phyloP scores from a whole-genome alignment of 805 yeast genomes.

The Suhomyces sp. region DNA sequence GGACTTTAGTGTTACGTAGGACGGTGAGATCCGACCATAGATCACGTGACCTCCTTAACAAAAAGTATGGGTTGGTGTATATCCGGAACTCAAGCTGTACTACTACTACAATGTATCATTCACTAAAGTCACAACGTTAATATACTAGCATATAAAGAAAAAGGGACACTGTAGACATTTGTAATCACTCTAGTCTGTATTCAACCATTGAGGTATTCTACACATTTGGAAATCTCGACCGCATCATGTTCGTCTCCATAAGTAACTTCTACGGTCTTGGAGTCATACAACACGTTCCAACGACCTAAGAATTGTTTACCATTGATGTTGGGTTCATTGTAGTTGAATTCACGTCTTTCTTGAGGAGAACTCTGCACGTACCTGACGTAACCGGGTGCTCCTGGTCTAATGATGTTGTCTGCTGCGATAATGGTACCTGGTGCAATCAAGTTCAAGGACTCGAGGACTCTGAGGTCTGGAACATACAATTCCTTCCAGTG shows the following conservation, averaged over 20 bases:
- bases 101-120: too few relatives aligned
- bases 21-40: too few relatives aligned
- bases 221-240: neutral
- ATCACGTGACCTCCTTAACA: too few relatives aligned
- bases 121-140: too few relatives aligned
- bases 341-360: constrained; percentile 33
- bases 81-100: too few relatives aligned
- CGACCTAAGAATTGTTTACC: constrained; percentile 33
- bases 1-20: too few relatives aligned
- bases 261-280: constrained; percentile 18
- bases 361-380: constrained; percentile 41
- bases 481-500: constrained; percentile 39
- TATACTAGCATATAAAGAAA: too few relatives aligned
- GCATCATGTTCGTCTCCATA: neutral
- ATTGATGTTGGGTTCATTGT: constrained; percentile 21
- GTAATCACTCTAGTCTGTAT: too few relatives aligned
- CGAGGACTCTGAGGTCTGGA: constrained; percentile 43
- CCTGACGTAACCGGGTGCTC: constrained; percentile 38
- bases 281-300: constrained; percentile 43
- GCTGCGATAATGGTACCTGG: constrained; percentile 41
- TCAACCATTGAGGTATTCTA: too few relatives aligned
- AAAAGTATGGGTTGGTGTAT: too few relatives aligned
- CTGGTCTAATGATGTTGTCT: constrained; percentile 36
- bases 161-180: too few relatives aligned
- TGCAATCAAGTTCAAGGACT: constrained; percentile 36